Base-by-base conservation (phyloP, 495 filamentous ascomycete species). In the Hypoxylon trugodes region DNA sequence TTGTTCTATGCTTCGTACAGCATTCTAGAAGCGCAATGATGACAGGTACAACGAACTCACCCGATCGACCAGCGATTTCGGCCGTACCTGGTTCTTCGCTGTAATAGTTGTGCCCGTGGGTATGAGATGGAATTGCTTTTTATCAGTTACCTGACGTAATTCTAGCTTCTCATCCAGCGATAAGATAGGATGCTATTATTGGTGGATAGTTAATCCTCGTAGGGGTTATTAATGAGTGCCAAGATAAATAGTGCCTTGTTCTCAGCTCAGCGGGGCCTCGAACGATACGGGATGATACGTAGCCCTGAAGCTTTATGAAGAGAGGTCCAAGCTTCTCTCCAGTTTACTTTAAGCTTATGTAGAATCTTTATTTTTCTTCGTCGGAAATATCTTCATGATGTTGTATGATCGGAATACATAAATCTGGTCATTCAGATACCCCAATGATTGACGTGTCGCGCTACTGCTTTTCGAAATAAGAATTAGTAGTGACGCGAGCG, bases 61-160 rank as follows among this genome's bases (percentile, higher is more conserved):
- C 40, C 54, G 40, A 19, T 41, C 22, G 33, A 32, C 50, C 36
- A 65, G 55, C 40, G 24, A 65, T 59, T n/a, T 65, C 61, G 59
- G 61, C 61, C 56, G 59, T 61, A 52, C 54, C 57, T 69, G 38
- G 33, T 5, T 35, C n/a, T 48, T 36, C 42, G n/a, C n/a, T n/a
- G n/a, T n/a, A n/a, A n/a, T n/a, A n/a, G 10, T 24, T 21, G 10
- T 21, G 8, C 3, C 37, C 7, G 9, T n/a, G 41, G 24, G 28
- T 58, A 22, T 41, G 46, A 30, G 37, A 16, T 28, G 37, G 48
- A 62, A 62, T 64, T 55, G 46, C 36, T 37, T 38, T 43, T 52
- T 59, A 59, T 62, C 54, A 55, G 42, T 54, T 41, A 26, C 58
- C 69, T 72, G 69, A 72, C 69, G 69, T 72, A 72, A 72, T 66